phyloP scores from a whole-genome alignment of 805 yeast species.

The Lachancea lanzarotensis region DNA sequence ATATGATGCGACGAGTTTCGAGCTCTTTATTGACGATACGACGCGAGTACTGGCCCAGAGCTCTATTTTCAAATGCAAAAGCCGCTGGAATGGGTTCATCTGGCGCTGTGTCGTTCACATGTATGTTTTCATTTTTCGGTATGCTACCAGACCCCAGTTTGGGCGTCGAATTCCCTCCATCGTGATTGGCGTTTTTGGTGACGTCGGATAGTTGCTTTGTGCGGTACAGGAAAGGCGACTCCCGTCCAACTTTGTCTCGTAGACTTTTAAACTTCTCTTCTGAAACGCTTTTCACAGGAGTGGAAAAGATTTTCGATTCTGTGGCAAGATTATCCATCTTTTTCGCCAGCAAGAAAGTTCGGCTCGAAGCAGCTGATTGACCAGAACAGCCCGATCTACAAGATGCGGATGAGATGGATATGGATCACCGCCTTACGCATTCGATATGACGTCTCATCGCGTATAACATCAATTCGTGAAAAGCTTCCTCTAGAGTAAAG shows the following conservation, averaged over 20 bases:
- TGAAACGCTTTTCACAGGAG: slow-evolving; percentile 21
- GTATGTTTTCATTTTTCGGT: background rate
- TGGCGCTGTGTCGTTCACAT: background rate
- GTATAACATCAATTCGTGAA: no score
- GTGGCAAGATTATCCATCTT: slow-evolving; percentile 2
- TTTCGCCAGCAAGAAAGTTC: background rate
- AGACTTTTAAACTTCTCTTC: slow-evolving; percentile 18
- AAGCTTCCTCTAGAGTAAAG: no score
- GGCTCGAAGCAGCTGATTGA: no score
- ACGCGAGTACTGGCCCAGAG: slow-evolving; percentile 25
- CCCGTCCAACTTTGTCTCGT: slow-evolving; percentile 20
- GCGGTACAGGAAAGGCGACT: slow-evolving; percentile 27
- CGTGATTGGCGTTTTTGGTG: background rate
- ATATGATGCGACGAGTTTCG: slow-evolving; percentile 31
- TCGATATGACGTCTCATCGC: no score
- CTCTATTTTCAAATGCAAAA: slow-evolving; percentile 29
- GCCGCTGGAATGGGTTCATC: slow-evolving; percentile 2
- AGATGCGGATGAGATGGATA: no score
- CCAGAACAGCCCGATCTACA: no score
- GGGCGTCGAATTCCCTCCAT: background rate
- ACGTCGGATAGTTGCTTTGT: slow-evolving; percentile 15
- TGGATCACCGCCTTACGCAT: no score
- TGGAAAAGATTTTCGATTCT: slow-evolving; percentile 12
- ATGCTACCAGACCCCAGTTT: background rate
- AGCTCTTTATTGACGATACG: slow-evolving; percentile 39